These are phyloP conservation scores for Candida coleopterorum DNA, from an alignment of 805 yeast species.

Conservation along the genomic window DNA sequence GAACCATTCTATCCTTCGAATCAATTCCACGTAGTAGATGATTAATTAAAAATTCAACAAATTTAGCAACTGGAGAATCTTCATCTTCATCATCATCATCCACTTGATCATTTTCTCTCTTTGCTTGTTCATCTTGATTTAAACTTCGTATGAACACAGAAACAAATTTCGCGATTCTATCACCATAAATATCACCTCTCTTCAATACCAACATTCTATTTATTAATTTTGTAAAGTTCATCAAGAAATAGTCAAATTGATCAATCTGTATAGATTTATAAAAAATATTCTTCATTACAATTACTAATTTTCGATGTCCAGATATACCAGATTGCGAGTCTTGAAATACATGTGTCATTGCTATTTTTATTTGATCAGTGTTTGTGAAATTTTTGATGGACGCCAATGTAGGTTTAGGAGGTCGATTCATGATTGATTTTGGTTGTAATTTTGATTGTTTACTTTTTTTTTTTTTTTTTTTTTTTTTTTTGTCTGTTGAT, in stretches of 20 bases:
- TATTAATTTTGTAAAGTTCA: slow-evolving; percentile 54
- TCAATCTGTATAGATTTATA: slow-evolving; percentile 48
- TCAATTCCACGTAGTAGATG: slow-evolving; percentile 76
- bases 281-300: slow-evolving; percentile 57
- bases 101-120: slow-evolving; percentile 11
- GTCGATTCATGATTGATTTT: slow-evolving; percentile 2
- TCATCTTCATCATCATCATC: slow-evolving; percentile 25
- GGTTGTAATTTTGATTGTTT: neutral
- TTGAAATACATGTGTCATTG: slow-evolving; percentile 68
- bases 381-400: slow-evolving; percentile 17
- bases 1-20: slow-evolving; percentile 68
- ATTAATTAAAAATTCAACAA: slow-evolving; percentile 56
- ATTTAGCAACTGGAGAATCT: slow-evolving; percentile 42
- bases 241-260: slow-evolving; percentile 54
- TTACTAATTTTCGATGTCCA: slow-evolving; percentile 71
- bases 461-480: slow-evolving; percentile 6
- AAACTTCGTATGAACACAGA: slow-evolving; percentile 51
- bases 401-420: slow-evolving; percentile 12
- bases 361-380: slow-evolving; percentile 23
- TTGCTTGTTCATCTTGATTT: slow-evolving; percentile 23
- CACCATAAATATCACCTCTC: slow-evolving; percentile 67
- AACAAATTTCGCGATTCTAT: slow-evolving; percentile 70
- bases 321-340: slow-evolving; percentile 72
- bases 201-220: slow-evolving; percentile 65
- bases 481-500: neutral